Evolutionary conservation across 2,329 filamentous ascomycete genomes (phyloP), one percentile per base, ranked within the genome.

Genomic region (Colletotrichum costaricense): DNA sequence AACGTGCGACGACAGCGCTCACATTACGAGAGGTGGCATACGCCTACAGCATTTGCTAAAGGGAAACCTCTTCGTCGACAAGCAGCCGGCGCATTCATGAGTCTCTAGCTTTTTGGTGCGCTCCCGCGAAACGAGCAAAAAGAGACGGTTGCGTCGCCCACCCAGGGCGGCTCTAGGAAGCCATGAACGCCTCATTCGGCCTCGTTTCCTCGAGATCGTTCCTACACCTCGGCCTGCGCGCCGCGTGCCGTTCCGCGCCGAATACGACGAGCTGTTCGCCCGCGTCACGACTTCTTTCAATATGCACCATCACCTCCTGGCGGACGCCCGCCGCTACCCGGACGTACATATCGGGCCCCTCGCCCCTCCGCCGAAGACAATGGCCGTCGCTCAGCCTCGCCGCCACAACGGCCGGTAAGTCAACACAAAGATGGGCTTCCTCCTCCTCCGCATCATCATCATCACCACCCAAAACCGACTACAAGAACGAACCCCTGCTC

Each of bases 401-500:
- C 24, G 52, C 65, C 26, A 33, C 22, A 19, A 59, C 54, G 9
- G 60, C 46, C n/a, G 30, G 42, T 42, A 38, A 30, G 16, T 33
- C 42, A 24, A 30, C 33, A 12, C 60, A 42, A 7, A 56, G 55
- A 59, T 35, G 46, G 16, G 55, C 33, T 38, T 68, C 64, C 52
- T 68, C 64, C n/a, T 63, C 69, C 54, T 56, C 42, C 19, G 38
- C 54, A 6, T 56, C 22, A 56, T 42, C 35, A 38, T 12, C 38
- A 42, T 16, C 38, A 16, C 24, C 62, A 22, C 62, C 78, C 79
- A 56, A 56, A 9, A 26, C 54, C 54, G 54, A 56, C 63, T 77
- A 78, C 49, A 78, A 76, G 63, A 64, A 38, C 46, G 55, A 64
- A 12, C 52, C 66, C 38, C 77, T 87, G 63, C 82, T 90, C 72